Evolutionary conservation across 208 protist species (phyloP), one percentile per base, ranked within the genome.

Genomic region (Crithidia mellificae): DNA sequence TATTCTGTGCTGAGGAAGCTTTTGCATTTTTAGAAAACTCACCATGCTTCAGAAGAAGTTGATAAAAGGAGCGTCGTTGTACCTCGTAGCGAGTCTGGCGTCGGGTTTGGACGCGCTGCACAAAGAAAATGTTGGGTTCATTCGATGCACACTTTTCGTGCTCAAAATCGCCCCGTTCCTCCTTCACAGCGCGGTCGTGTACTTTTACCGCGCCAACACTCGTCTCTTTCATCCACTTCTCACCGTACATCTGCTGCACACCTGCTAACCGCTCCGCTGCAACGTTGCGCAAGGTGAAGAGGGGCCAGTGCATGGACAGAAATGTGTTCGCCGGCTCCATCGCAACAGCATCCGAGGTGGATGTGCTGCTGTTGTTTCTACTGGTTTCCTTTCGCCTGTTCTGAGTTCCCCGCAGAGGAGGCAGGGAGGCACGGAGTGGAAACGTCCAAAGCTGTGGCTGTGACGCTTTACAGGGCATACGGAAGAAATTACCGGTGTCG

Each of bases 271-370:
- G 19, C 15, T 66, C 68, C 1, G 68, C 57, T 17, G 69, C 69
- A 53, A 51, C 49, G 61, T 75, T 75, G 44, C 46, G 69, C 44
- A 75, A 24, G 19, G 69, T 68, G 12, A 55, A 49, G 34, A 64
- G 55, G 6, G 54, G 44, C 69, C 69, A 69, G 34, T 38, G 29
- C 34, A 50, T 30, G 6, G 9, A 0, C 6, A 46, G 24, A 0
- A 38, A 24, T 6, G 24, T 3, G 2, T 32, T 4, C 46, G 50
- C 62, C 3, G 62, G 20, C 22, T 34, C 38, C 22, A 24, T 11
- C 29, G n/a, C n/a, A n/a, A n/a, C n/a, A n/a, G n/a, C n/a, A n/a
- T n/a, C n/a, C n/a, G n/a, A n/a, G n/a, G n/a, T n/a, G 6, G 36
- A 41, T 41, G 36, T 41, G 36, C 12, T 41, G 36, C 36, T 41